phyloP scores from a whole-genome alignment of 495 filamentous ascomycete species.

The Xylaria flabelliformis region DNA sequence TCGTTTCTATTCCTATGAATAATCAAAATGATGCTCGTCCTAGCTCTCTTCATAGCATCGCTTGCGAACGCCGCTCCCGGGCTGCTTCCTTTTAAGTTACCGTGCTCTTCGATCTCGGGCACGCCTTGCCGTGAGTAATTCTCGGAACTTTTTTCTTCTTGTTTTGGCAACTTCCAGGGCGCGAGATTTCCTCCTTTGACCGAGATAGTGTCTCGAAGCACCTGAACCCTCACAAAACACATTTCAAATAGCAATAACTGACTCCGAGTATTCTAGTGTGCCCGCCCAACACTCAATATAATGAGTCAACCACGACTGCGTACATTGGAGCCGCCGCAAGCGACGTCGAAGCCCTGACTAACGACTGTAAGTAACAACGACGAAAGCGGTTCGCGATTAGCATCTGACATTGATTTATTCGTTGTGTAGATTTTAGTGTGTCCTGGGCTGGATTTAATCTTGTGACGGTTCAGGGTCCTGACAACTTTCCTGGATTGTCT shows the following conservation, averaged over 20 bases:
- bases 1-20: background rate
- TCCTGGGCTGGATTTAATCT: background rate
- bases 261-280: background rate
- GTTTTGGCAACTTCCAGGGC: too few species aligned
- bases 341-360: background rate
- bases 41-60: conserved; percentile 2
- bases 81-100: background rate
- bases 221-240: too few species aligned
- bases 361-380: conserved; percentile 20
- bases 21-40: conserved; percentile 13
- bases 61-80: background rate
- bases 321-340: conserved; percentile 18
- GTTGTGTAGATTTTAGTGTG: background rate
- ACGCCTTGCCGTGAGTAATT: conserved; percentile 1
- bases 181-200: too few species aligned
- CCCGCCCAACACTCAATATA: conserved; percentile 8
- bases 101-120: conserved; percentile 13
- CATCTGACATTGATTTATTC: background rate
- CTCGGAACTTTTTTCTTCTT: too few species aligned
- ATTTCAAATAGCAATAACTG: too few species aligned
- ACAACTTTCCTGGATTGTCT: conserved; percentile 18
- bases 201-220: too few species aligned
- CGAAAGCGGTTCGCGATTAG: background rate
- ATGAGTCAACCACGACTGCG: conserved; percentile 7
- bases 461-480: background rate